These are phyloP conservation scores for Mallotus japonicus DNA, from an alignment of 441 rosid species.

Conservation along the genomic window DNA sequence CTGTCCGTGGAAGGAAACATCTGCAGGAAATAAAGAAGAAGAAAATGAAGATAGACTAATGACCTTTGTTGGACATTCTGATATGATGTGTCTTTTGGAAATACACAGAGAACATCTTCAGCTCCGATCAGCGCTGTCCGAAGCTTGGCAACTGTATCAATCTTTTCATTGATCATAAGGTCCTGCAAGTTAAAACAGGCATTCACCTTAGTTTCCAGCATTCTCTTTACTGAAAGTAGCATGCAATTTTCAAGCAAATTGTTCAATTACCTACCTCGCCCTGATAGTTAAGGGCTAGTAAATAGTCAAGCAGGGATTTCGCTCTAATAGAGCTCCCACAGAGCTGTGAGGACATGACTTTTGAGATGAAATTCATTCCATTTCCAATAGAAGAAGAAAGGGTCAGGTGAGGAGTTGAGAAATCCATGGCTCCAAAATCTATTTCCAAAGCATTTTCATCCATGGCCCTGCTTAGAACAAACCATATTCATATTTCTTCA, in stretches of 20 bases:
- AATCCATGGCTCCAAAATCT: conserved; percentile 76
- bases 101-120: conserved; percentile 39
- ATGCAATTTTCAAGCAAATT: neutral
- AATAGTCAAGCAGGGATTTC: conserved; percentile 54
- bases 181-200: conserved; percentile 39
- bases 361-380: conserved; percentile 62
- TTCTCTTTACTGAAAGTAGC: neutral
- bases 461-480: conserved; percentile 60
- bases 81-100: conserved; percentile 54
- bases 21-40: neutral
- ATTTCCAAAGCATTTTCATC: conserved; percentile 76
- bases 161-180: conserved; percentile 61
- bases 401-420: conserved; percentile 55
- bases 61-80: conserved; percentile 64
- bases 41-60: neutral
- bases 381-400: conserved; percentile 82
- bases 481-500: neutral
- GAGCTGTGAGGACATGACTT: conserved; percentile 58
- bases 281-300: conserved; percentile 59
- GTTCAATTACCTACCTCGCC: conserved; percentile 59
- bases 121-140: conserved; percentile 54
- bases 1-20: neutral
- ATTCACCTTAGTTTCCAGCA: neutral
- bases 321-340: conserved; percentile 30
- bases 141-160: conserved; percentile 61